Percentiles rank a stretch among this genome's conserved stretches.
Conservation (phyloP, 2,329 filamentous ascomycete genomes). For the Macroventuria anomochaeta region DNA sequence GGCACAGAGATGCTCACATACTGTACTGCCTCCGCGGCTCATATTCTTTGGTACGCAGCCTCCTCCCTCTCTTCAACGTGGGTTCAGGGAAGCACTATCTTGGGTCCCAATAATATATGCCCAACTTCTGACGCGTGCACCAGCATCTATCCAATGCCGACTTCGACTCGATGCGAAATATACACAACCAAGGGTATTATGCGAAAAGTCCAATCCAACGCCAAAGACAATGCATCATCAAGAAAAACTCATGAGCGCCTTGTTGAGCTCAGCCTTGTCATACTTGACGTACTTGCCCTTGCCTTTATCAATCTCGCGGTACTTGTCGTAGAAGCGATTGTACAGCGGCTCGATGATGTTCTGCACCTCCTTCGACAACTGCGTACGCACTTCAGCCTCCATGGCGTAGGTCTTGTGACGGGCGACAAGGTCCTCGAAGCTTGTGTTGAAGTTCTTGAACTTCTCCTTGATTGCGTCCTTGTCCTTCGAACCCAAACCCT, state of each 20-base stretch:
- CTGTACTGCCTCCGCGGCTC: background rate
- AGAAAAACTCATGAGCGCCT: slow-evolving; percentile 59
- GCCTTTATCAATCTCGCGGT: slow-evolving; percentile 96
- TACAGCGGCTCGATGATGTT: slow-evolving; percentile 94
- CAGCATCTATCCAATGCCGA: background rate
- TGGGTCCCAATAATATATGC: background rate
- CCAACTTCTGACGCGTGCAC: slow-evolving; percentile 4
- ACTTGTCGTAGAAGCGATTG: slow-evolving; percentile 93
- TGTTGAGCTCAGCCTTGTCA: slow-evolving; percentile 81
- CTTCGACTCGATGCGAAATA: slow-evolving; percentile 2
- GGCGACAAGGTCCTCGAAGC: slow-evolving; percentile 86
- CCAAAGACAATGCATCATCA: slow-evolving; percentile 33
- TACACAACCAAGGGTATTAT: slow-evolving; percentile 44
- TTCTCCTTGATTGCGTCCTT: slow-evolving; percentile 97
- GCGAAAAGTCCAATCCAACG: slow-evolving; percentile 34
- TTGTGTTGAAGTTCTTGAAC: slow-evolving; percentile 87
- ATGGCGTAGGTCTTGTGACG: slow-evolving; percentile 85
- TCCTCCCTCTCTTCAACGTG: background rate
- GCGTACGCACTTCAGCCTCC: slow-evolving; percentile 85
- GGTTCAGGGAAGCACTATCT: background rate
- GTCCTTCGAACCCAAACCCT: slow-evolving; percentile 84
- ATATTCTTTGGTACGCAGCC: background rate
- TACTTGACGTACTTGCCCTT: slow-evolving; percentile 99
- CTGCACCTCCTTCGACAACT: slow-evolving; percentile 84
- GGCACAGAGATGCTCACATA: background rate